Percentiles rank a stretch among this genome's conserved stretches.
Evolutionary conservation across 1,284 basidiomycete genomes (phyloP).

Genomic region (Sanghuangporus sanghuang): DNA sequence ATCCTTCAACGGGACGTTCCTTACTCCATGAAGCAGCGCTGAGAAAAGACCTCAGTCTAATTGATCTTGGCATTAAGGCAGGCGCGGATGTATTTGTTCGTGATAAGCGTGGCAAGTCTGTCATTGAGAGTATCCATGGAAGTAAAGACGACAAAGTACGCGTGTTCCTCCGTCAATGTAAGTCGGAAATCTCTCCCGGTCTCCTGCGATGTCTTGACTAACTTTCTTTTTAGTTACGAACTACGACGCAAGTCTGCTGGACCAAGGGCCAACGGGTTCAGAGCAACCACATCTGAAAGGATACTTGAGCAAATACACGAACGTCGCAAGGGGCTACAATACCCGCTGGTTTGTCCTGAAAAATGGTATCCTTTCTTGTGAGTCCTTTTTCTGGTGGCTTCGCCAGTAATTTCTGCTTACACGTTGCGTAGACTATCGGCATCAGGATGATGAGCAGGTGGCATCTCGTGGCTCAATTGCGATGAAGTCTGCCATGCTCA

Average conservation of each 20-base stretch:
- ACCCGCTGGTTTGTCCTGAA: constrained; percentile 94
- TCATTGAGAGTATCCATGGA: constrained; percentile 55
- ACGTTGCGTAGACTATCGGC: constrained; percentile 65
- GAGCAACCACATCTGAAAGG: constrained; percentile 71
- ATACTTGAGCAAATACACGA: constrained; percentile 87
- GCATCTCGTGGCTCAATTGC: constrained; percentile 87
- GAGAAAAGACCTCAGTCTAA: constrained; percentile 75
- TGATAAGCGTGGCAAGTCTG: constrained; percentile 73
- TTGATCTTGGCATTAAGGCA: constrained; percentile 79
- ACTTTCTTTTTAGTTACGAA: constrained; percentile 56
- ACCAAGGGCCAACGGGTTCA: constrained; percentile 31
- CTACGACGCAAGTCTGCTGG: constrained; percentile 66
- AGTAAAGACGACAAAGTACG: constrained; percentile 77
- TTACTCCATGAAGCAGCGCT: constrained; percentile 86
- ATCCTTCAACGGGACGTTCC: constrained; percentile 73
- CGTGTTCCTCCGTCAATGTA: constrained; percentile 83
- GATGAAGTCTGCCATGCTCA: constrained; percentile 76
- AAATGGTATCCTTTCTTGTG: constrained; percentile 80
- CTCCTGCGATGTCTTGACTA: background rate
- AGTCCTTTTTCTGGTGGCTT: constrained; percentile 22
- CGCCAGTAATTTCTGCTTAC: background rate
- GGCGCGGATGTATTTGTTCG: constrained; percentile 91
- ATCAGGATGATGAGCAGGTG: constrained; percentile 88
- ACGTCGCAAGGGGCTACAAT: constrained; percentile 87
- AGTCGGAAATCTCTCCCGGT: constrained; percentile 22